Base-by-base conservation (phyloP, 2,329 filamentous ascomycete genomes). In the Aspergillus novofumigatus region DNA sequence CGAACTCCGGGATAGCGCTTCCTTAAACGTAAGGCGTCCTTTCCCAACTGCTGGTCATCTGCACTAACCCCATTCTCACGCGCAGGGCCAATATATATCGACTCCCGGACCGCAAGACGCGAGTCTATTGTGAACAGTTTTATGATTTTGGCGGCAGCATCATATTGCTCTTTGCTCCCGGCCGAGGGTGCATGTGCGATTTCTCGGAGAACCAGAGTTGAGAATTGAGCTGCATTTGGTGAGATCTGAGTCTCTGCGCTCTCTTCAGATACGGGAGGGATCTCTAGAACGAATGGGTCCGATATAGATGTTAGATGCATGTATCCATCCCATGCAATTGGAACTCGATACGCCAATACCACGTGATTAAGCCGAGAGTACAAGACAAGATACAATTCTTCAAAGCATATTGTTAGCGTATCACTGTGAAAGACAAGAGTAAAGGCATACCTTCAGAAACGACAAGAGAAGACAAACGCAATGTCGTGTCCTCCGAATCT, bases 401-500 rank as follows among this genome's bases (percentile, higher is more conserved):
- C 10, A 54, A 14, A 63, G 42, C 23, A 62, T 35, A 51, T 32
- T 63, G 55, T 60, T 59, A 59, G 53, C 52, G 52, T 10, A 20
- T 26, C 7, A 20, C 41, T 25, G 29, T n/a, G 14, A 29, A 42
- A 48, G 14, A 21, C 14, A 20, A 8, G 25, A 5, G 38, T 29
- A 51, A 25, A 29, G 44, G 57, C 67, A 55, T 71, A 77, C 75
- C 67, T 54, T 68, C 61, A 28, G 67, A 59, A 29, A 71, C 53
- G 54, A 69, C 53, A 28, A 77, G 29, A 53, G 72, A 61, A 42
- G 69, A 65, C 28, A 80, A 58, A 21, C 72, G 73, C 32, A 86
- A 67, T 29, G 78, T 83, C 9, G 76, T 75, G 63, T 86, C 83
- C 54, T 83, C 78, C 0, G 73, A 62, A 55, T 81, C 77, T 47